Conservation (phyloP, 768 basidiomycete genomes). For the Leccinum olivaceopallidum region DNA sequence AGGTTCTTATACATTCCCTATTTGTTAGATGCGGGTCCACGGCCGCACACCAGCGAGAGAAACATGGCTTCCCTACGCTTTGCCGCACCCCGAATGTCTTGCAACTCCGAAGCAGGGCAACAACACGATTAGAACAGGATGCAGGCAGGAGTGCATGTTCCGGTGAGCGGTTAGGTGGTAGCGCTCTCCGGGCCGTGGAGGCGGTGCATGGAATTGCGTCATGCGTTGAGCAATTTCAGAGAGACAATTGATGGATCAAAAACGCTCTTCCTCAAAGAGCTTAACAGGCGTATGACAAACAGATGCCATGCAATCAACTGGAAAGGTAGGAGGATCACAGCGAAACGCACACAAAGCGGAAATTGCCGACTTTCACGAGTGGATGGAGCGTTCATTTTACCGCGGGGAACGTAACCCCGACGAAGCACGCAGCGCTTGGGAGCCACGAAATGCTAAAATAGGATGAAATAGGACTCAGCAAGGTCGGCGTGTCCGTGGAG, state of each 20-base stretch:
- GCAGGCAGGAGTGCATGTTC: conserved; percentile 32
- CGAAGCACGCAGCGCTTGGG: conserved; percentile 11
- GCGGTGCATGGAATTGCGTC: conserved; percentile 29
- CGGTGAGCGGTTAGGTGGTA: conserved; percentile 26
- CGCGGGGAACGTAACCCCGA: conserved; percentile 7
- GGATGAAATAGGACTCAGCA: conserved; percentile 18
- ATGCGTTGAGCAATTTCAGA: conserved; percentile 23
- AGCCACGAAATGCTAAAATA: conserved; percentile 15
- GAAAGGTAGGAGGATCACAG: conserved; percentile 8
- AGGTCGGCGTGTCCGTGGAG: conserved; percentile 31
- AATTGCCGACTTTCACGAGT: conserved; percentile 25
- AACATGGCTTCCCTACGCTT: conserved; percentile 31
- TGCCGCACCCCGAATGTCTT: conserved; percentile 29
- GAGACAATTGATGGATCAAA: conserved; percentile 29
- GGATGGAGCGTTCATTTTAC: conserved; percentile 23
- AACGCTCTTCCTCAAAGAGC: conserved; percentile 33
- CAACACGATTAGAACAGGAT: conserved; percentile 32
- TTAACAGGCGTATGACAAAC: conserved; percentile 27
- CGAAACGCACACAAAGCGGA: conserved; percentile 19
- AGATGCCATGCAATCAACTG: conserved; percentile 15
- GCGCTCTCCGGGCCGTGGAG: conserved; percentile 30
- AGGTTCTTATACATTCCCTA: conserved; percentile 29
- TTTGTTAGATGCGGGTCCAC: conserved; percentile 27
- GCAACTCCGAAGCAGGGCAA: conserved; percentile 35
- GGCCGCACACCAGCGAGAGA: conserved; percentile 17